Conservation (phyloP, 2,329 filamentous ascomycete genomes). For the Colletotrichum sp. region DNA sequence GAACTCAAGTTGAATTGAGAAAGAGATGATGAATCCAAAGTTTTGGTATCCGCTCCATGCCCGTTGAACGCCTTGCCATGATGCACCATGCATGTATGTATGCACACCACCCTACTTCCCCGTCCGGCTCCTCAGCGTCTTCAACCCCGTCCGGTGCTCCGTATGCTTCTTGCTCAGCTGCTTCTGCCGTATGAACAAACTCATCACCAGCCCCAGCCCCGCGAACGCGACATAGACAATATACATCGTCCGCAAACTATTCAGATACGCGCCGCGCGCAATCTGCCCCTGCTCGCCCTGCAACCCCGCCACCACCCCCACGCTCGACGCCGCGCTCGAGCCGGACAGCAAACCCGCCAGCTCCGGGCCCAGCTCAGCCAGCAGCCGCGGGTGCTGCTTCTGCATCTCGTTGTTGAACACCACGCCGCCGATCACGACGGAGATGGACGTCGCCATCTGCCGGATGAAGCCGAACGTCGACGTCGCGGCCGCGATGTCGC, state of each 20-base stretch:
- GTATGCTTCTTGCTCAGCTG: constrained; percentile 60
- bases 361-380: constrained; percentile 52
- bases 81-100: not conserved
- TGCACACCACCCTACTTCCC: not conserved
- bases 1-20: not conserved
- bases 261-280: constrained; percentile 53
- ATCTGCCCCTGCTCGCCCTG: constrained; percentile 46
- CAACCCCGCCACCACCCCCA: constrained; percentile 59
- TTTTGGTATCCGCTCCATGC: constrained; percentile 11
- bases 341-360: constrained; percentile 60
- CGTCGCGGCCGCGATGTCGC: constrained; percentile 68
- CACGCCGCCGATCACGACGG: constrained; percentile 59
- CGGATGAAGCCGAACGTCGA: constrained; percentile 66
- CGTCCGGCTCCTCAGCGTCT: constrained; percentile 35
- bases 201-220: constrained; percentile 50
- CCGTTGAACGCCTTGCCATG: not conserved
- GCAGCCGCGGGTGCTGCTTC: constrained; percentile 44
- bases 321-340: constrained; percentile 65
- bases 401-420: constrained; percentile 44
- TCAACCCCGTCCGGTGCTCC: constrained; percentile 63
- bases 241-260: constrained; percentile 59
- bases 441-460: constrained; percentile 61
- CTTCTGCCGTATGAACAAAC: constrained; percentile 52
- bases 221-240: constrained; percentile 59
- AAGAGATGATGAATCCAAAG: not conserved